Percentiles rank a stretch among this genome's conserved stretches.
These are phyloP conservation scores for Chrysoporthe austroafricana DNA, from an alignment of 2,329 filamentous ascomycete species.

Conservation along the genomic window DNA sequence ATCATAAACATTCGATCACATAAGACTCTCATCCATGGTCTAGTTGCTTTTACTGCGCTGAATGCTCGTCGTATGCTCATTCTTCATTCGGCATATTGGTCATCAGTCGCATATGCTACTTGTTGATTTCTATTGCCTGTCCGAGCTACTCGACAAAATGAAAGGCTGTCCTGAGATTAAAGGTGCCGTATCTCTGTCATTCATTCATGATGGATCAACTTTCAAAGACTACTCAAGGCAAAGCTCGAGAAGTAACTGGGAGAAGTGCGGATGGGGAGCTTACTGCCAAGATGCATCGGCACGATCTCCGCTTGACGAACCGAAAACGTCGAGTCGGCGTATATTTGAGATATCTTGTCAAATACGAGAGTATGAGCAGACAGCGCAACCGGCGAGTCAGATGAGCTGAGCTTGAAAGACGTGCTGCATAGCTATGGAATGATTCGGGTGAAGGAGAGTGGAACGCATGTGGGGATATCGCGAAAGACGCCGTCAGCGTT, in stretches of 20 bases:
- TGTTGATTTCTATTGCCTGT: slow-evolving; percentile 17
- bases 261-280: neutral
- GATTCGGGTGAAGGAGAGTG: too few species aligned
- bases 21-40: slow-evolving; percentile 7
- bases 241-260: too few species aligned
- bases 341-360: too few species aligned
- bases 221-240: neutral
- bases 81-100: neutral
- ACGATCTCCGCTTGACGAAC: slow-evolving; percentile 46
- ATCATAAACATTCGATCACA: slow-evolving; percentile 2
- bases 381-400: too few species aligned
- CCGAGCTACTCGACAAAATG: slow-evolving; percentile 9
- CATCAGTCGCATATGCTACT: neutral
- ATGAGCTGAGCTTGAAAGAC: too few species aligned
- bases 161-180: neutral
- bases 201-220: neutral
- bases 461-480: too few species aligned
- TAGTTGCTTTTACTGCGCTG: neutral
- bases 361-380: too few species aligned
- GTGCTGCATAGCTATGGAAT: too few species aligned
- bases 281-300: slow-evolving; percentile 41
- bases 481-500: too few species aligned
- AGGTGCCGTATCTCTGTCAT: slow-evolving; percentile 10
- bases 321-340: too few species aligned
- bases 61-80: neutral